Base-by-base conservation (phyloP, 495 filamentous ascomycete genomes). In the Lophiostoma macrostomum region DNA sequence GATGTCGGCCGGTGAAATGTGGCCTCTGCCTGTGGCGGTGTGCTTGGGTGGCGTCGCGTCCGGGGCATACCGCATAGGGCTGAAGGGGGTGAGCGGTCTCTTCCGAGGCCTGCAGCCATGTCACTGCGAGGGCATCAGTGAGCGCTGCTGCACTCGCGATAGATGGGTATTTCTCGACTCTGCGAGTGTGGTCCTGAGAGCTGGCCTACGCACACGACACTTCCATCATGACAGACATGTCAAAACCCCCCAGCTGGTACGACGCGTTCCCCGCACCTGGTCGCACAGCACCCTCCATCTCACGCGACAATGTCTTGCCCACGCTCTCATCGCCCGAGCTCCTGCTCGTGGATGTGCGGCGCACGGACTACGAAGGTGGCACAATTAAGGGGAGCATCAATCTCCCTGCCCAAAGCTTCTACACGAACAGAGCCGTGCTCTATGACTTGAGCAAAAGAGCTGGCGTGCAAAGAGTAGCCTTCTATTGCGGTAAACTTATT, bases 401-500 rank as follows among this genome's bases (percentile, higher is more conserved):
- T 57, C 42, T 78, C 14, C 73, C 75, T 2, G 75, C 75, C 0
- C 75, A 78, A 32, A 70, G 68, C 43, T 74, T 76, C 66, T 77
- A 69, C 46, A 60, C 61, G 50, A 74, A 71, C 41, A 49, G 71
- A 14, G 60, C 48, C 14, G 62, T 52, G 12, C 53, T 76, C 18
- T 72, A 74, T 47, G 55, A 63, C 16, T 53, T 75, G 36, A 75
- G 68, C 57, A 71, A 64, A 44, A 64, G 68, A 52, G 71, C 69
- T 4, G 71, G 71, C 12, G 66, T 77, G 23, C 69, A 69, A 56
- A 69, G 60, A 50, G 66, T 77, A 4, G 67, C 75, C 5, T 76
- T 76, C 31, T 77, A 76, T 63, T 78, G 74, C 50, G 74, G 73
- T 74, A 53, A 45, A 71, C 68, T n/a, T n/a, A n/a, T n/a, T n/a